Base-by-base conservation (phyloP, 2,329 filamentous ascomycete genomes). In the Talaromyces sp. region DNA sequence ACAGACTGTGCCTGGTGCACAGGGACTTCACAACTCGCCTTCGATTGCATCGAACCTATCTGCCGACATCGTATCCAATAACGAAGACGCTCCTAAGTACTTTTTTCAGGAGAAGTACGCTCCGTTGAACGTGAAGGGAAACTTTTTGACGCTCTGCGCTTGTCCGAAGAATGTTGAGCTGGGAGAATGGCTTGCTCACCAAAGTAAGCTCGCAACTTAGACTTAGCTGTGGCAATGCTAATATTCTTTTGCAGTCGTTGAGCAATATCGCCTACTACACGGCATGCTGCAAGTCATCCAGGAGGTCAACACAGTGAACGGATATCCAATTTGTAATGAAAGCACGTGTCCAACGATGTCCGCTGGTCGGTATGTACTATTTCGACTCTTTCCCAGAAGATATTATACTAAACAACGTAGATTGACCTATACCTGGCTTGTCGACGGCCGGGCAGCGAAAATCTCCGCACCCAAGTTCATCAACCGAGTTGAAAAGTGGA, bases 361-460 rank as follows among this genome's bases (percentile, higher is more conserved):
- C 65, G 95, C 95, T 72, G 94, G 94, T 78, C 85, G 88, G 93
- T 97, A 83, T 83, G 93, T 88, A 16, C 16, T 64, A 35, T 60
- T 37, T 27, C 39, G 39, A 16, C 74, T 63, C 74, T 67, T 3
- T 3, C 4, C 9, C 3, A 8, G 27, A 31, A 22, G 7, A 31
- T 9, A 14, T 11, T 10, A 33, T 33, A 10, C 56, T 59, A 33
- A 58, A 31, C 33, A 63, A 47, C 64, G 47, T 56, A 96, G 95
- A 72, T 90, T 96, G 78, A 96, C 92, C 31, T 98, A 97, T 78
- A 97, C 93, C 58, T 98, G 94, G 94, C 86, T 98, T 63, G 96
- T 97, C 79, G 89, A 89, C 69, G 89, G 91, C 72, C 88, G 90
- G 74, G 93, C 94, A 11, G 93, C 96, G 69, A 94, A 96, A 78